A percentile compares a stretch with the other conserved stretches of the same genome.
Conservation (phyloP, 306 rosid species). For the Prunus fruticosa region DNA sequence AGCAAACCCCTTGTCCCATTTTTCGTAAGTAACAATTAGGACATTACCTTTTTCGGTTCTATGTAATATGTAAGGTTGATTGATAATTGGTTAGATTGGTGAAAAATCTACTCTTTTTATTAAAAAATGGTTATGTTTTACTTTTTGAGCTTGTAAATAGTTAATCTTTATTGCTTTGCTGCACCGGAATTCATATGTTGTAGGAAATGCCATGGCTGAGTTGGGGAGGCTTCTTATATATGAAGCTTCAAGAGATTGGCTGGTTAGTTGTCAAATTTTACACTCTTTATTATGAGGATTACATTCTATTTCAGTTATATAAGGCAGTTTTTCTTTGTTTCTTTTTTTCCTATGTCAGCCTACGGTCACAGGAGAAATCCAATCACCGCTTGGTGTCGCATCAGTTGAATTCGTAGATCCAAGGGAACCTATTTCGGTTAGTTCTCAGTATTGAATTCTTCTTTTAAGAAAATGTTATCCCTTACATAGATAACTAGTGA, state of each 20-base stretch:
- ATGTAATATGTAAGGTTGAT: not conserved
- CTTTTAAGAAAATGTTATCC: not conserved
- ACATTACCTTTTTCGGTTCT: not conserved
- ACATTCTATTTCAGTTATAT: not conserved
- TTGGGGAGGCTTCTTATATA: constrained; percentile 87
- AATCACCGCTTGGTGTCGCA: constrained; percentile 86
- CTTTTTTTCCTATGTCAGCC: constrained; percentile 48
- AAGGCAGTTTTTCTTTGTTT: not conserved
- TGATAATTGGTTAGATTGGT: not conserved
- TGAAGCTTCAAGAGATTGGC: constrained; percentile 96
- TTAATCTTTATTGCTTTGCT: not conserved
- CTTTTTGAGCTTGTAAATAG: not conserved
- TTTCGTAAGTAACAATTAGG: constrained; percentile 56
- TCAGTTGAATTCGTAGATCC: constrained; percentile 91
- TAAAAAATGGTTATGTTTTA: not conserved
- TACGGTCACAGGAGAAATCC: constrained; percentile 78
- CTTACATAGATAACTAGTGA: not conserved
- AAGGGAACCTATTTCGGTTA: constrained; percentile 85
- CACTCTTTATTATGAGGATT: constrained; percentile 2
- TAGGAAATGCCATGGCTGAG: constrained; percentile 97
- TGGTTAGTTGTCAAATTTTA: constrained; percentile 58
- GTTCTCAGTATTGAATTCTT: constrained; percentile 23
- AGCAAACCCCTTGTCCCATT: constrained; percentile 80
- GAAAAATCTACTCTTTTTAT: not conserved
- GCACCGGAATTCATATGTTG: constrained; percentile 6